Conservation (phyloP, 2,329 filamentous ascomycete genomes). For the Ophioceras dolichostomum region DNA sequence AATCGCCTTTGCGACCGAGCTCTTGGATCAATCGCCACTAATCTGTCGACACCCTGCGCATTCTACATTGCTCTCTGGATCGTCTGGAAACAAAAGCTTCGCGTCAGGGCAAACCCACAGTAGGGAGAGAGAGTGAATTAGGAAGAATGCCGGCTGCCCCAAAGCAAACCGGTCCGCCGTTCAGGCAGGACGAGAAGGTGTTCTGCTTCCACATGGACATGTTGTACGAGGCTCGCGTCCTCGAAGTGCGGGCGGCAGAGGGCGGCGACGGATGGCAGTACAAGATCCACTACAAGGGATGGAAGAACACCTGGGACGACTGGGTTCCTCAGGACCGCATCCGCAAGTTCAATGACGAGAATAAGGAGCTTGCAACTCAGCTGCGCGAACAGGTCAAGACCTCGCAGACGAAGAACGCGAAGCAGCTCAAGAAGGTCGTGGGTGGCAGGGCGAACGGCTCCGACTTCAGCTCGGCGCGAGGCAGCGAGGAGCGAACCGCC, state of each 20-base stretch:
- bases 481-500: constrained; percentile 66
- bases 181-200: constrained; percentile 77
- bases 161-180: constrained; percentile 33
- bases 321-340: constrained; percentile 93
- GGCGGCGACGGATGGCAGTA: constrained; percentile 57
- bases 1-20: no score
- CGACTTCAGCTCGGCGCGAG: constrained; percentile 52
- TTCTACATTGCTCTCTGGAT: no score
- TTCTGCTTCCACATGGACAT: constrained; percentile 96
- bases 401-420: constrained; percentile 37
- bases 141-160: constrained; percentile 15
- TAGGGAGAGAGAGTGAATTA: no score
- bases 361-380: constrained; percentile 74
- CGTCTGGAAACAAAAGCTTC: no score
- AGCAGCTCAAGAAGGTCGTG: constrained; percentile 21
- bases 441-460: constrained; percentile 23
- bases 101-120: no score
- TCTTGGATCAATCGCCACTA: no score
- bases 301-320: constrained; percentile 99
- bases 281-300: constrained; percentile 96
- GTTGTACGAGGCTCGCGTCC: constrained; percentile 93
- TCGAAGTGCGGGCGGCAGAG: constrained; percentile 62
- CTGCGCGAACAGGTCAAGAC: constrained; percentile 56
- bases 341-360: constrained; percentile 88
- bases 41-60: no score